Base-by-base conservation (phyloP, 352 stramenopile species). In the Phytophthora podocarpi region DNA sequence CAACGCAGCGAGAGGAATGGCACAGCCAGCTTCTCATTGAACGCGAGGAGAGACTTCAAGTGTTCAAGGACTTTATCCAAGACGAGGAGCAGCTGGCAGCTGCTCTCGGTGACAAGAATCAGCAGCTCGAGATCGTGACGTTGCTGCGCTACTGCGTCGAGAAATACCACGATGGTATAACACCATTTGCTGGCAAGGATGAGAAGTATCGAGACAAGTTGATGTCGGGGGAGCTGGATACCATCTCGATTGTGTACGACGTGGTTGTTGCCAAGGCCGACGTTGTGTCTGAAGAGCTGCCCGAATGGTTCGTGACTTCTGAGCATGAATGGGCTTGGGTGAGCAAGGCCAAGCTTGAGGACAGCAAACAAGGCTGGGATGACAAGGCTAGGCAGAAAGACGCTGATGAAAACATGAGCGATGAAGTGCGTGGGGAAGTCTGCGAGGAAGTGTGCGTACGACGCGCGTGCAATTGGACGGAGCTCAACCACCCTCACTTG, bases 41-140 rank as follows among this genome's bases (percentile, higher is more conserved):
- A 39, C 55, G 62, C 5, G 23, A 55, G 13, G 55, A 70, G 13
- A n/a, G 62, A 20, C 55, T 66, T 2, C 51, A 66, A 30, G 31
- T 69, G 24, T 67, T 75, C 4, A 56, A 59, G 20, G 57, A 68
- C 31, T 49, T 67, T 10, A 34, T 59, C 13, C 30, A 46, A n/a
- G 40, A 72, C 32, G 23, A 55, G 15, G 30, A 61, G 3, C 43
- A 64, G 24, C 16, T 75, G 16, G 26, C 20, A 37, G 26, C 27
- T 21, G 40, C 39, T 5, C 47, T 70, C 5, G 67, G 62, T 15
- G 58, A 69, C 30, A 51, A 53, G 26, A 57, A 61, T 15, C 67
- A 75, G 51, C 67, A 75, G 36, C 51, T 69, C n/a, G 67, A 75
- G 56, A 75, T 75, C 24, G 51, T 75, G 32, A 57, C 62, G 40